Conservation (phyloP, 257 asterid species). For the Dorcoceras hygrometricum region DNA sequence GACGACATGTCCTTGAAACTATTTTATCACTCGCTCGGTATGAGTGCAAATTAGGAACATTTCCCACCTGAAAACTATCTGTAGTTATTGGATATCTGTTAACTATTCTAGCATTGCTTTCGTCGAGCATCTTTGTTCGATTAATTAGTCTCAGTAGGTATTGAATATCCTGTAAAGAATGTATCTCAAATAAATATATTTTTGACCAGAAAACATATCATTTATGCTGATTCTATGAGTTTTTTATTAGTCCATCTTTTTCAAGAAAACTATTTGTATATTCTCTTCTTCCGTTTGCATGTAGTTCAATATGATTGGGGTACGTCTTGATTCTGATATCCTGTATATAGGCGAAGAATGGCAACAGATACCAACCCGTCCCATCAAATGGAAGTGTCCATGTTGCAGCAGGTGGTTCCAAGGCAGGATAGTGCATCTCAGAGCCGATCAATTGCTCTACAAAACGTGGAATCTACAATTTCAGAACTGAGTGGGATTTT, state of each 20-base stretch:
- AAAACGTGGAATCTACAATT: slow-evolving; percentile 83
- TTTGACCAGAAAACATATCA: neutral
- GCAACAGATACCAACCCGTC: slow-evolving; percentile 48
- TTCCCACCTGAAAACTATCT: neutral
- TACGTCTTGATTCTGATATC: slow-evolving; percentile 18
- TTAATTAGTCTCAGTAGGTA: slow-evolving; percentile 11
- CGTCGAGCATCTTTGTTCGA: neutral
- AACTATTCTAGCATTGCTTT: neutral
- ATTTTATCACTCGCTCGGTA: slow-evolving; percentile 2
- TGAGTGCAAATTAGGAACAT: too few relatives aligned
- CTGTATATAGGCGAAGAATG: slow-evolving; percentile 51
- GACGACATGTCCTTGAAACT: slow-evolving; percentile 1
- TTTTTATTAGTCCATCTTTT: neutral
- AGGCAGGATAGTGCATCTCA: slow-evolving; percentile 67
- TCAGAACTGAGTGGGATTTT: slow-evolving; percentile 78
- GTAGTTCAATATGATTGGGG: slow-evolving; percentile 11
- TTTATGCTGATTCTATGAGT: neutral
- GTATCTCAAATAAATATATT: slow-evolving; percentile 1
- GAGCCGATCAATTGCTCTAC: slow-evolving; percentile 71
- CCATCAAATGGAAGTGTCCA: slow-evolving; percentile 57
- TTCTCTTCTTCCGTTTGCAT: slow-evolving; percentile 5
- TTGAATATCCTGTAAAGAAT: neutral
- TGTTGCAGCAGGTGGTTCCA: slow-evolving; percentile 74
- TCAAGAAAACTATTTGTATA: neutral
- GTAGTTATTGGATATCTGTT: neutral